Evolutionary conservation across 495 filamentous ascomycete species (phyloP).

Genomic region (Lindgomyces ingoldianus): DNA sequence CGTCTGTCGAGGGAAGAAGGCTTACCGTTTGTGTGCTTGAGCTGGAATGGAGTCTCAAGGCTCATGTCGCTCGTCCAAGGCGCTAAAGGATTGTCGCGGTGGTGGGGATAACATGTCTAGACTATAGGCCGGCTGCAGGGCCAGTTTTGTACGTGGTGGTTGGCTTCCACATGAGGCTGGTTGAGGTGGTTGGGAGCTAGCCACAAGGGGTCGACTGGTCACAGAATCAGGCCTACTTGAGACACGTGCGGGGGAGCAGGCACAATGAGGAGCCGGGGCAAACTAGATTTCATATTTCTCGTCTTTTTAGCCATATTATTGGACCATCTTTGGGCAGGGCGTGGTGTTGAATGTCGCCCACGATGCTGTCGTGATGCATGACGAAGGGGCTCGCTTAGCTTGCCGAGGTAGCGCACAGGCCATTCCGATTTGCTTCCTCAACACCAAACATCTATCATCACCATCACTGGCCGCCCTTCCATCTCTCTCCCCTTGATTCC

Average conservation of each 20-base stretch:
- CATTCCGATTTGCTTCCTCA: neutral
- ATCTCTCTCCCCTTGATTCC: neutral
- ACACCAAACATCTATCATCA: conserved; percentile 12
- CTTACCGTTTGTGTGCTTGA: conserved; percentile 41
- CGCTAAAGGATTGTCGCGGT: conserved; percentile 12
- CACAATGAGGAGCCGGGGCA: neutral
- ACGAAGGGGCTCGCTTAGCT: neutral
- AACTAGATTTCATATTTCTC: neutral
- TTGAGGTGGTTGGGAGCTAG: conserved; percentile 24
- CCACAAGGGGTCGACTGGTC: conserved; percentile 22
- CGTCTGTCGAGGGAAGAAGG: no score
- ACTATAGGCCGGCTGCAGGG: conserved; percentile 4
- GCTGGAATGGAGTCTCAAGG: conserved; percentile 32
- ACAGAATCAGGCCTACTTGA: neutral
- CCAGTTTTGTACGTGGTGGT: conserved; percentile 32
- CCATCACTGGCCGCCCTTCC: neutral
- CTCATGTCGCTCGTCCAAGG: conserved; percentile 34
- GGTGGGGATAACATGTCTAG: conserved; percentile 18
- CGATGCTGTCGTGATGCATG: neutral
- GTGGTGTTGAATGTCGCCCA: neutral
- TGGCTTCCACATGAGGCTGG: conserved; percentile 25
- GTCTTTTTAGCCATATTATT: neutral
- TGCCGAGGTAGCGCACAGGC: neutral
- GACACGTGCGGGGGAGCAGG: conserved; percentile 3
- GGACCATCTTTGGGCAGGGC: neutral